Evolutionary conservation across 2,329 filamentous ascomycete species (phyloP).

Genomic region (Fusarium sp.): DNA sequence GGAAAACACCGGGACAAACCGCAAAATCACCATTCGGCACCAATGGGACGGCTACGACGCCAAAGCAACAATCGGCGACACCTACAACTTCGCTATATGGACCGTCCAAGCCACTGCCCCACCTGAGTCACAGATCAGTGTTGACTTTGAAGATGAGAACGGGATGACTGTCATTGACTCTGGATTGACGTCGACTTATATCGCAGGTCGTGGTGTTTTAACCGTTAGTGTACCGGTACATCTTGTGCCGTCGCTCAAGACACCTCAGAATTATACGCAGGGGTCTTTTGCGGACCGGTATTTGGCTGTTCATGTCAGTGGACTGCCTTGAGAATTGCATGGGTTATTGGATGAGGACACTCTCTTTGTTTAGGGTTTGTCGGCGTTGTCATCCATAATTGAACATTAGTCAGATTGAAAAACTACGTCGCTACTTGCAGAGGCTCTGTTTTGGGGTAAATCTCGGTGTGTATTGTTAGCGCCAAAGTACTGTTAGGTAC

Average conservation of each 20-base stretch:
- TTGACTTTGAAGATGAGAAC: not conserved
- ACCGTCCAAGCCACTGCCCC: not conserved
- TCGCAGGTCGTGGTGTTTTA: not conserved
- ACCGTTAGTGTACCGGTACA: not conserved
- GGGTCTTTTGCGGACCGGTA: not conserved
- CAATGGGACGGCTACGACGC: not conserved
- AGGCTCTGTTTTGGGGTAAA: fast-evolving
- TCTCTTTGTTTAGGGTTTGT: not conserved
- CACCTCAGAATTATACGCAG: not conserved
- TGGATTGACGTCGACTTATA: not conserved
- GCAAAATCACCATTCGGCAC: not conserved
- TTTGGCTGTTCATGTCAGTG: not conserved
- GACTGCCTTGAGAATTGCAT: not conserved
- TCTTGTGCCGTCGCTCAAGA: not conserved
- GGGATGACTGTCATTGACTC: not conserved
- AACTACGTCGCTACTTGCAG: fast-evolving
- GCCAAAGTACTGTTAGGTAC: fast-evolving
- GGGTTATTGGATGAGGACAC: too few species aligned
- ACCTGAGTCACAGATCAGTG: not conserved
- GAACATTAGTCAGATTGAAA: not conserved
- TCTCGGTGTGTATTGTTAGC: fast-evolving
- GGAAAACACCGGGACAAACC: not conserved
- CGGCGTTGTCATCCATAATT: not conserved
- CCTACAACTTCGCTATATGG: not conserved
- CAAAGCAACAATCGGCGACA: not conserved